Percentiles rank a stretch among this genome's conserved stretches.
phyloP scores from a whole-genome alignment of 345 rosid species.

The Syzygium aqueum region DNA sequence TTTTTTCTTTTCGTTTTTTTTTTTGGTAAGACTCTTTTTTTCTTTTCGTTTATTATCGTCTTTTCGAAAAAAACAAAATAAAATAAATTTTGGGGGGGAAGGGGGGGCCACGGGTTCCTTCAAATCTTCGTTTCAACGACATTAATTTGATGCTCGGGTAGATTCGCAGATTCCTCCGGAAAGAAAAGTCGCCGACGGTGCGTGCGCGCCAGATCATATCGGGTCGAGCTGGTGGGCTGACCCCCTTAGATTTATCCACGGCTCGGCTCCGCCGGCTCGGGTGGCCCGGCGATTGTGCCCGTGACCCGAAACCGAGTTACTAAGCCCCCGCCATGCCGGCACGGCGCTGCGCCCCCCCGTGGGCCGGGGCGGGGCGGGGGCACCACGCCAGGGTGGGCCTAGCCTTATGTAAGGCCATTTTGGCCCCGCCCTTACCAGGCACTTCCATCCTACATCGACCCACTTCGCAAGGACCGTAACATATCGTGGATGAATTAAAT shows the following conservation, averaged over 20 bases:
- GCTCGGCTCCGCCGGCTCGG: not conserved
- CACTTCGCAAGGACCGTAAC: not conserved
- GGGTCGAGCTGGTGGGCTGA: not conserved
- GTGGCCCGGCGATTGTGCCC: no score
- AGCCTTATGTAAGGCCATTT: no score
- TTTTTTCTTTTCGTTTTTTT: no score
- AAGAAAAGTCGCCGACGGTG: not conserved
- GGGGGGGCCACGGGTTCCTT: no score
- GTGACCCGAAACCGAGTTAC: no score
- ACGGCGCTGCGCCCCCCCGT: fast-evolving
- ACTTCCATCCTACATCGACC: not conserved
- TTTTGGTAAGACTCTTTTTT: no score
- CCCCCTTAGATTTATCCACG: no score
- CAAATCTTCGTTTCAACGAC: not conserved
- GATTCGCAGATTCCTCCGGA: not conserved
- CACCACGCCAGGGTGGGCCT: fast-evolving
- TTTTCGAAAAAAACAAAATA: not conserved
- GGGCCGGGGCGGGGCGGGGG: fast-evolving
- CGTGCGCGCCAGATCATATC: not conserved
- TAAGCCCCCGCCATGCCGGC: fast-evolving
- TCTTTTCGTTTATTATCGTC: no score
- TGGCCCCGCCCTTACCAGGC: no score
- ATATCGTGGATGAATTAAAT: fast-evolving
- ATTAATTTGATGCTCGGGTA: not conserved
- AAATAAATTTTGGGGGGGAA: not conserved